Evolutionary conservation across 2,329 filamentous ascomycete genomes (phyloP), one percentile per base, ranked within the genome.

Genomic region (Incumbomyces lentus): DNA sequence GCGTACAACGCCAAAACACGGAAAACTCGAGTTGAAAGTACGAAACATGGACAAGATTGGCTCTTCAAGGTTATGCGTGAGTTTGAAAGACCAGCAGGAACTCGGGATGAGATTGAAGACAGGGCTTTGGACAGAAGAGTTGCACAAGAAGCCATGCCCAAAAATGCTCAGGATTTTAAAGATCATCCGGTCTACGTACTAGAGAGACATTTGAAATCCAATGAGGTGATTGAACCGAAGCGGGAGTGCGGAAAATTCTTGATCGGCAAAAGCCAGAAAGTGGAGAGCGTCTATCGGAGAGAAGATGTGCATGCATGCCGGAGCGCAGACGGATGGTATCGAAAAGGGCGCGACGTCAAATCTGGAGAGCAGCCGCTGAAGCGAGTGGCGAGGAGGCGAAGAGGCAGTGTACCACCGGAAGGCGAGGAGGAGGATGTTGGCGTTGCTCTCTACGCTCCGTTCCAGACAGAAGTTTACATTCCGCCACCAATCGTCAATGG

Each of bases 1-100:
- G 82, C 83, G 0, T 96, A 84, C 65, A 92, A 88, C 56, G 85
- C 89, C 17, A 96, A 96, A 65, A 95, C 89, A 1, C 76, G 86
- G 17, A 87, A 81, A 53, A 65, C 77, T 49, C 80, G 92, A n/a
- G 75, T 98, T 1, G 92, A 96, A 54, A 68, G 65, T 30, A 79
- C 75, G 1, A 68, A 71, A 38, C 64, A 69, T 35, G 79, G 79
- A 2, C 64, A 68, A 16, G 57, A 58, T 44, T 84, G 80, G 80
- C 78, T 73, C 69, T 63, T 64, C 26, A 66, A 62, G 49, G 71
- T 61, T 37, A 71, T 68, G 58, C 50, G 47, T 26, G 56, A 55
- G 43, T 71, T 68, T 40, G 62, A 66, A 49, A 66, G 65, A 33
- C 62, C 64, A 40, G 48, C 62, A 2, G 65, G 69, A 16, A 83